These are phyloP conservation scores for Podaxis sp. DNA, from an alignment of 768 basidiomycete genomes.

Conservation along the genomic window DNA sequence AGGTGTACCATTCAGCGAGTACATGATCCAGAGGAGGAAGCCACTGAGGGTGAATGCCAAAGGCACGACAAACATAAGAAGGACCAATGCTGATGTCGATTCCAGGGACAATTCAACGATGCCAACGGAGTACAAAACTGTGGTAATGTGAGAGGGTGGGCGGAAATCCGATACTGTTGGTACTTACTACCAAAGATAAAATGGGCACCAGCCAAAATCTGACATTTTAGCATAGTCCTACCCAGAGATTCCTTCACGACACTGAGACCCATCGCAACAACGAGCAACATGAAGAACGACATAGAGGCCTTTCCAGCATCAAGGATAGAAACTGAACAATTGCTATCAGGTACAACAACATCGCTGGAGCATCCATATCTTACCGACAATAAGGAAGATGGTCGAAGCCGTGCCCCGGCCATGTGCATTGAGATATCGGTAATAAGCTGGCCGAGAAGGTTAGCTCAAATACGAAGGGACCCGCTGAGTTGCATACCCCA, in stretches of 20 bases:
- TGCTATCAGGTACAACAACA: conserved; percentile 10
- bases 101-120: conserved; percentile 93
- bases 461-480: conserved; percentile 3
- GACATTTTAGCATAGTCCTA: conserved; percentile 78
- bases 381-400: conserved; percentile 91
- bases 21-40: conserved; percentile 95
- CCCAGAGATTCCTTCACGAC: conserved; percentile 91
- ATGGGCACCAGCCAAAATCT: conserved; percentile 79
- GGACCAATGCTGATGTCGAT: conserved; percentile 79
- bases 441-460: conserved; percentile 62
- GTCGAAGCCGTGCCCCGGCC: conserved; percentile 72
- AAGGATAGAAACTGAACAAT: conserved; percentile 80
- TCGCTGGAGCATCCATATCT: conserved; percentile 22
- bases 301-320: conserved; percentile 94
- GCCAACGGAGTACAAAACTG: conserved; percentile 91
- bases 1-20: conserved; percentile 76
- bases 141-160: conserved; percentile 6
- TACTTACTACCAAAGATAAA: conserved; percentile 90
- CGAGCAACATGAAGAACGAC: conserved; percentile 92
- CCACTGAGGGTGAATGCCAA: conserved; percentile 93
- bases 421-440: conserved; percentile 91
- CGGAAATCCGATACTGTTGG: neutral
- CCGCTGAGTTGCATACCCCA: conserved; percentile 56
- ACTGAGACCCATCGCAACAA: conserved; percentile 89
- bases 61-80: conserved; percentile 91